phyloP scores from a whole-genome alignment of 108 stramenopile genomes.

The Pseudonitzschia pungens region DNA sequence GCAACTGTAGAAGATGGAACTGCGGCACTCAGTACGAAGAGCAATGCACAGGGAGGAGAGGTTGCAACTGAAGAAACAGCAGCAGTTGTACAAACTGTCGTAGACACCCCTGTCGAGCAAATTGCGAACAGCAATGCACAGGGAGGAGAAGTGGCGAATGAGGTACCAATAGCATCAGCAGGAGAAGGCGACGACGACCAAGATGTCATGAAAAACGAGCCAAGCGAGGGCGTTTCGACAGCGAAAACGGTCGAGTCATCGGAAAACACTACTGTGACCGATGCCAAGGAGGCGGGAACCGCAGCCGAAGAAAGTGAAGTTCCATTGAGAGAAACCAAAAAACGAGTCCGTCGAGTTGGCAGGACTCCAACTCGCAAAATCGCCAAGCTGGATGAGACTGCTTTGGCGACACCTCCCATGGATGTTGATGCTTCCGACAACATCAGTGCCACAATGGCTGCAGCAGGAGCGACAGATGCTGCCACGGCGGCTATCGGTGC shows the following conservation, averaged over 20 bases:
- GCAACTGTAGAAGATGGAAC: no score
- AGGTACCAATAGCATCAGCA: neutral
- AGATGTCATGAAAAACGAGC: neutral
- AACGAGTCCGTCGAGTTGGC: slow-evolving; percentile 21
- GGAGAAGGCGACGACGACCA: neutral
- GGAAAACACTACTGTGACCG: neutral
- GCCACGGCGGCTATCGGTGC: neutral
- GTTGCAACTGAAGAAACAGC: no score
- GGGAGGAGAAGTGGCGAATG: no score
- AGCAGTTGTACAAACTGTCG: no score
- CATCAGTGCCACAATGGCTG: neutral
- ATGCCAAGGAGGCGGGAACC: slow-evolving; percentile 5
- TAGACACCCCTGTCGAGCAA: no score
- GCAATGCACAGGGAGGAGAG: no score
- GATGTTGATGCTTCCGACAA: neutral
- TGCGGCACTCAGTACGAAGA: no score
- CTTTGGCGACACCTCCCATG: neutral
- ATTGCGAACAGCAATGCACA: no score
- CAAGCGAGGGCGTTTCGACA: neutral
- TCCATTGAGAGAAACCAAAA: neutral
- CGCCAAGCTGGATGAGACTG: neutral
- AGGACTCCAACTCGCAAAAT: slow-evolving; percentile 21
- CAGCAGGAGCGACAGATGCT: slow-evolving; percentile 1
- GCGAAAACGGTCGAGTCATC: neutral
- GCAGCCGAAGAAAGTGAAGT: neutral